Percentiles rank a stretch among this genome's conserved stretches.
Evolutionary conservation across 768 basidiomycete genomes (phyloP).

Genomic region (Boletus sp.): DNA sequence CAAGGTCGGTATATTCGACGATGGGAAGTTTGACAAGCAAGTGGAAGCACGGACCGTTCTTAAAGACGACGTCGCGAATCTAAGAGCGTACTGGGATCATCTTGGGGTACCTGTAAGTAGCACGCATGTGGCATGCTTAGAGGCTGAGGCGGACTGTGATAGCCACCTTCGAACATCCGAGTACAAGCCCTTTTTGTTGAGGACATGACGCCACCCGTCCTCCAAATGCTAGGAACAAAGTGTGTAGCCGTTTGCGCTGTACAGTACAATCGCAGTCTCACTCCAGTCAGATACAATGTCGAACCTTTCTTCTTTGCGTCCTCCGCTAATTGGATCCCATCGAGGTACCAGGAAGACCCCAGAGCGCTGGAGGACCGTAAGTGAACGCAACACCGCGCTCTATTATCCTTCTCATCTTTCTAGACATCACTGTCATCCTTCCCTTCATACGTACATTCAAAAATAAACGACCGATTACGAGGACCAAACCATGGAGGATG

Average conservation of each 20-base stretch:
- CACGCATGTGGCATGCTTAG: neutral
- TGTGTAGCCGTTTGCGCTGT: constrained; percentile 10
- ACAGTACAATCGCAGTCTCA: neutral
- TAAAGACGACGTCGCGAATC: constrained; percentile 8
- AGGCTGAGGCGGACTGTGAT: neutral
- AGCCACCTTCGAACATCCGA: constrained; percentile 28
- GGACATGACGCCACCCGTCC: constrained; percentile 31
- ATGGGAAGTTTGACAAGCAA: constrained; percentile 18
- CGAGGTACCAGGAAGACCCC: constrained; percentile 39
- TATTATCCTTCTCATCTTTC: neutral
- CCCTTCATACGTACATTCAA: constrained; percentile 40
- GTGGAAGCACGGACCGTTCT: constrained; percentile 9
- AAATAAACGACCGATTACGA: constrained; percentile 22
- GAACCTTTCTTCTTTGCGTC: constrained; percentile 46
- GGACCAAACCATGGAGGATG: constrained; percentile 14
- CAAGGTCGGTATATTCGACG: constrained; percentile 14
- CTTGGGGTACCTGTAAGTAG: constrained; percentile 26
- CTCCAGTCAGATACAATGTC: constrained; percentile 33
- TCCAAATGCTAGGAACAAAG: constrained; percentile 41
- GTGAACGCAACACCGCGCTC: constrained; percentile 15
- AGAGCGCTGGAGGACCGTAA: constrained; percentile 36
- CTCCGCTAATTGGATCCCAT: constrained; percentile 40
- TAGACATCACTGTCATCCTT: constrained; percentile 43
- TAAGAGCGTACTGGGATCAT: constrained; percentile 29
- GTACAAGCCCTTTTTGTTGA: constrained; percentile 40